Evolutionary conservation across 1,139 yeast genomes (phyloP).

Genomic region (Suhomyces chickasaworum): DNA sequence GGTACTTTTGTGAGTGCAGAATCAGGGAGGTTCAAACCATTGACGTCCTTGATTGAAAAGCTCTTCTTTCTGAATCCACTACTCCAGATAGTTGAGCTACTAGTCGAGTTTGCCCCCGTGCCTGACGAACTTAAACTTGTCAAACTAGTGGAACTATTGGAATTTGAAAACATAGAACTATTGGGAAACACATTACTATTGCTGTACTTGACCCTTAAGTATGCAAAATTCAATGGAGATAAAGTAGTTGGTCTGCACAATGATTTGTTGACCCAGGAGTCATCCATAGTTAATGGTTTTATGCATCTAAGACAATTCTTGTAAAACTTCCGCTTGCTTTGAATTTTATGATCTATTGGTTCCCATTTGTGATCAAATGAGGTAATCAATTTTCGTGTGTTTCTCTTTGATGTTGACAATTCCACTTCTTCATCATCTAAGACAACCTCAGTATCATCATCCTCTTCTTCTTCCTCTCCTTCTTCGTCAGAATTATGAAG

Average conservation of each 20-base stretch:
- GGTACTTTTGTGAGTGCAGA: conserved; percentile 36
- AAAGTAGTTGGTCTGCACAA: conserved; percentile 47
- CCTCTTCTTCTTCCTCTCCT: conserved; percentile 29
- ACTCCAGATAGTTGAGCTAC: conserved; percentile 7
- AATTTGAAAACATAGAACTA: conserved; percentile 13
- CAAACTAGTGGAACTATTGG: conserved; percentile 23
- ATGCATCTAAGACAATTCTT: conserved; percentile 61
- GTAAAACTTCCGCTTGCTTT: conserved; percentile 46
- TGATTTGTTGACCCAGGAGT: conserved; percentile 54
- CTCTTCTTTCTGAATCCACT: conserved; percentile 19
- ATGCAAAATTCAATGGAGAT: conserved; percentile 33
- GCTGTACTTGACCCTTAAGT: conserved; percentile 26
- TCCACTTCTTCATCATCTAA: conserved; percentile 23
- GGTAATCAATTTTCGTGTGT: background rate
- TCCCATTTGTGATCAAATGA: conserved; percentile 43
- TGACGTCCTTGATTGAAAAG: conserved; percentile 21
- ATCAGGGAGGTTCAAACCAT: conserved; percentile 28
- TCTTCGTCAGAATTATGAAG: conserved; percentile 44
- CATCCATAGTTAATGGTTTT: conserved; percentile 54
- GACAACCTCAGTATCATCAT: conserved; percentile 21
- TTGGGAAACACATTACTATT: conserved; percentile 10
- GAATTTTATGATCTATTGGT: conserved; percentile 41
- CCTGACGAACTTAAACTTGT: conserved; percentile 19
- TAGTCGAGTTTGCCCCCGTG: conserved; percentile 4
- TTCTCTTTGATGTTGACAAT: background rate